These are phyloP conservation scores for Spinacia oleracea DNA, from an alignment of 179 eudicot genomes.

Conservation along the genomic window DNA sequence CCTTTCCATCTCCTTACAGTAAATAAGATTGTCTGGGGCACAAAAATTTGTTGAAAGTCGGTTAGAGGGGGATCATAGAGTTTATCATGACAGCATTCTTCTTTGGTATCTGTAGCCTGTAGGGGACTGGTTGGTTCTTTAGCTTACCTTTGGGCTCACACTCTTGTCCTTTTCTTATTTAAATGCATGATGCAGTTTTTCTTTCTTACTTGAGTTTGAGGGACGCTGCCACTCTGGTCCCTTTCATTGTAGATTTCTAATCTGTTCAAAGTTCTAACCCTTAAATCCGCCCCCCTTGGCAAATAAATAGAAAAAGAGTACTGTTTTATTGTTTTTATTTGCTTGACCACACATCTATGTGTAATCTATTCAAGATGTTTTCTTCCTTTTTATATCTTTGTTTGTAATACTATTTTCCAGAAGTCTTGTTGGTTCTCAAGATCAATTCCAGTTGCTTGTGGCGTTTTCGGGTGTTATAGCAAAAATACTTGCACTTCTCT, in stretches of 20 bases:
- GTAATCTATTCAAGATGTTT: background rate
- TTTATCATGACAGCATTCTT: too few species aligned
- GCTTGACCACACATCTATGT: background rate
- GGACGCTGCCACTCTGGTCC: background rate
- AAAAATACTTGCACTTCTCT: background rate
- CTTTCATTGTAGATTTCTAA: too few species aligned
- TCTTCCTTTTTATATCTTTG: background rate
- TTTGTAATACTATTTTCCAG: background rate
- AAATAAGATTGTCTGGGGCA: background rate
- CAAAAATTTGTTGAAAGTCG: background rate
- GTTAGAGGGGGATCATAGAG: background rate
- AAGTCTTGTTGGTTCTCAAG: background rate
- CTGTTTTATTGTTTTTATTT: background rate
- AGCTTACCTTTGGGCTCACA: background rate
- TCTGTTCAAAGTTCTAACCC: too few species aligned
- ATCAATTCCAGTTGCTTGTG: background rate
- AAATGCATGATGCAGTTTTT: background rate
- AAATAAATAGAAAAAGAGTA: too few species aligned
- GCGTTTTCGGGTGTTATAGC: background rate
- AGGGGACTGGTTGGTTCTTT: background rate
- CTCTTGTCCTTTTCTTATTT: background rate
- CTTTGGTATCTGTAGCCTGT: too few species aligned
- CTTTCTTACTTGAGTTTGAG: background rate
- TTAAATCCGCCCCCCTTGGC: background rate
- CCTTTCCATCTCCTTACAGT: too few species aligned